Conservation (phyloP, 371 early-diverging fungal genomes). For the Lichtheimia ramosa region DNA sequence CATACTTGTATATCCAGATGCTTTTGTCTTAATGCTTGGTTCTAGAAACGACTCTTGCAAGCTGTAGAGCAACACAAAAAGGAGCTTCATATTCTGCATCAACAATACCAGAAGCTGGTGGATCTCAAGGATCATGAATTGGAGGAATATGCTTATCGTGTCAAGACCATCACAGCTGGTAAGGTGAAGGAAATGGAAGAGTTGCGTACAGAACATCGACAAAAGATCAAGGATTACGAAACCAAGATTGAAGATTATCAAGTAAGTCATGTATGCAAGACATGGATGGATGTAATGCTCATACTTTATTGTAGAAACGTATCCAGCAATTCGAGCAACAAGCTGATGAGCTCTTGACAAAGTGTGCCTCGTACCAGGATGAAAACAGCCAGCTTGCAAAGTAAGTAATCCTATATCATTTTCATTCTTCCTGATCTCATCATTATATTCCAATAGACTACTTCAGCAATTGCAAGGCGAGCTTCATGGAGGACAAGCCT, state of each 20-base stretch:
- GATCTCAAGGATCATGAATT: slow-evolving; percentile 39
- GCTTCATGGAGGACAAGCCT: slow-evolving; percentile 15
- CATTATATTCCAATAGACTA: slow-evolving; percentile 17
- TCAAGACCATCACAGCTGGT: slow-evolving; percentile 33
- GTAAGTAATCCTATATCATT: slow-evolving; percentile 11
- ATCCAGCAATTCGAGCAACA: slow-evolving; percentile 25
- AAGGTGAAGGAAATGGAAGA: slow-evolving; percentile 37
- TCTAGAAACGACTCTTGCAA: slow-evolving; percentile 13
- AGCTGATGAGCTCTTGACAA: slow-evolving; percentile 24
- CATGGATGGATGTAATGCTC: background rate
- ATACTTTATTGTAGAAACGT: slow-evolving; percentile 21
- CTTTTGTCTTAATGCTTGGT: too few species aligned
- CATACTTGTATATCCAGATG: too few species aligned
- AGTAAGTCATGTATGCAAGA: slow-evolving; percentile 14
- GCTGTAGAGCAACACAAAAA: slow-evolving; percentile 38
- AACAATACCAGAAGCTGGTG: slow-evolving; percentile 35
- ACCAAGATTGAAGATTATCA: slow-evolving; percentile 36
- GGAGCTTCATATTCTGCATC: slow-evolving; percentile 32
- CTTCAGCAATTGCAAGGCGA: slow-evolving; percentile 37
- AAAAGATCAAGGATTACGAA: slow-evolving; percentile 24
- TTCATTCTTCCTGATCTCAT: too few species aligned
- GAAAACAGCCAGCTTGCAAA: slow-evolving; percentile 36
- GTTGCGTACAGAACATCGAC: slow-evolving; percentile 14
- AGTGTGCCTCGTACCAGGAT: slow-evolving; percentile 23
- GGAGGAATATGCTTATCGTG: slow-evolving; percentile 42